Evolutionary conservation across 139 green algal genomes (phyloP).

Genomic region (Edaphochlamys debaryana): DNA sequence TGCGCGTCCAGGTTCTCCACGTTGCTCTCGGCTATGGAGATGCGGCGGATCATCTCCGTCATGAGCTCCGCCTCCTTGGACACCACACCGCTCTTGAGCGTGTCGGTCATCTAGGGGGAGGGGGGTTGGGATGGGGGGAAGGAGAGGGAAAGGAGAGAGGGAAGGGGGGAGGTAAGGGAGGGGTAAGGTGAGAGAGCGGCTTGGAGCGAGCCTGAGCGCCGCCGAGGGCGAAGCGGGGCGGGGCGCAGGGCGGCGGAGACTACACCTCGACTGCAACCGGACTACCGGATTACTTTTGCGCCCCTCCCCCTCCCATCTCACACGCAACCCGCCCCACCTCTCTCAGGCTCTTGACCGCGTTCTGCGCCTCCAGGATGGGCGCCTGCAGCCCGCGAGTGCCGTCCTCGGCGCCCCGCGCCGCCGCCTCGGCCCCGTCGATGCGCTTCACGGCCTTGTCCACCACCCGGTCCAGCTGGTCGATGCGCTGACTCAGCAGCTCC

Average conservation of each 20-base stretch:
- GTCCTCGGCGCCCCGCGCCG: slow-evolving; percentile 10
- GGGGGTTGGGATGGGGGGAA: no score
- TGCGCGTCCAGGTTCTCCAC: slow-evolving; percentile 23
- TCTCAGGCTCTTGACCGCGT: not conserved
- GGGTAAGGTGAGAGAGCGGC: no score
- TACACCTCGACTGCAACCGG: no score
- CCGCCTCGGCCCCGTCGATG: slow-evolving; percentile 2
- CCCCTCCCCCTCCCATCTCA: no score
- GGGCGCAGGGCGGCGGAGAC: no score
- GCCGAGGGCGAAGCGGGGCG: no score
- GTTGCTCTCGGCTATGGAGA: slow-evolving; percentile 14
- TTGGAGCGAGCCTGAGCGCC: no score
- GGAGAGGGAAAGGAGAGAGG: no score
- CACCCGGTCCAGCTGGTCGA: slow-evolving; percentile 12
- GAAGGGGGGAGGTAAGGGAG: no score
- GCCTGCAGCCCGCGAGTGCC: not conserved
- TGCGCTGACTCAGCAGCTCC: not conserved
- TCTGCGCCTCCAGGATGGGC: not conserved
- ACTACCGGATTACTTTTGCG: no score
- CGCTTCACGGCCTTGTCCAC: slow-evolving; percentile 5
- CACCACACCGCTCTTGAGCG: not conserved
- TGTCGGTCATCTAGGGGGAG: slow-evolving; percentile 4
- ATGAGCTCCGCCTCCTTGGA: slow-evolving; percentile 42
- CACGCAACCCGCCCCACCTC: no score
- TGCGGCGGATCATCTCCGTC: not conserved